A percentile compares a stretch with the other conserved stretches of the same genome.
Evolutionary conservation across 768 basidiomycete species (phyloP).

Genomic region (Trametopsis cervina): DNA sequence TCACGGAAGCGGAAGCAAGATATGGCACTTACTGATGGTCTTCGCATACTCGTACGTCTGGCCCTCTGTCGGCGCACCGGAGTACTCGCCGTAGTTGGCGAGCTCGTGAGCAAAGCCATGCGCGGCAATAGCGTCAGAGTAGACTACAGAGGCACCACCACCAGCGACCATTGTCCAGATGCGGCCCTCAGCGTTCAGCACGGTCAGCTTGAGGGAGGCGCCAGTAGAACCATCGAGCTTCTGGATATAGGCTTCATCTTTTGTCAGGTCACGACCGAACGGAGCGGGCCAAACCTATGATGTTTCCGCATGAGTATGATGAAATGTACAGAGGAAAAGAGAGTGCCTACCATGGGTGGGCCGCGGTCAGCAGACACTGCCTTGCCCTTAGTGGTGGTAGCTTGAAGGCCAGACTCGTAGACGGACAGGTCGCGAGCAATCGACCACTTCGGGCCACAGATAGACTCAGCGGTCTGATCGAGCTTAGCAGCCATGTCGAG

Average conservation of each 20-base stretch:
- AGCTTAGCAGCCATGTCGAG: conserved; percentile 99
- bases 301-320: not conserved
- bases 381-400: conserved; percentile 36
- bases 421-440: conserved; percentile 87
- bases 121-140: conserved; percentile 76
- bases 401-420: conserved; percentile 46
- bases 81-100: conserved; percentile 99
- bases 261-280: conserved; percentile 95
- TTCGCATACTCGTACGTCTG: conserved; percentile 99
- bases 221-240: conserved; percentile 96
- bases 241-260: conserved; percentile 99
- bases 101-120: conserved; percentile 96
- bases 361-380: conserved; percentile 82
- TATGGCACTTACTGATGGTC: conserved; percentile 69
- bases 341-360: conserved; percentile 78
- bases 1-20: conserved; percentile 11
- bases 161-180: conserved; percentile 99
- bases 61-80: conserved; percentile 94
- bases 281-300: conserved; percentile 80
- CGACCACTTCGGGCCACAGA: conserved; percentile 98
- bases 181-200: conserved; percentile 89
- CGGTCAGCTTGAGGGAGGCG: conserved; percentile 96
- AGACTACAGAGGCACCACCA: conserved; percentile 76
- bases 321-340: not conserved
- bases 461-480: conserved; percentile 97